phyloP scores from a whole-genome alignment of 805 yeast species.

The Pichia gijzeniarum region DNA sequence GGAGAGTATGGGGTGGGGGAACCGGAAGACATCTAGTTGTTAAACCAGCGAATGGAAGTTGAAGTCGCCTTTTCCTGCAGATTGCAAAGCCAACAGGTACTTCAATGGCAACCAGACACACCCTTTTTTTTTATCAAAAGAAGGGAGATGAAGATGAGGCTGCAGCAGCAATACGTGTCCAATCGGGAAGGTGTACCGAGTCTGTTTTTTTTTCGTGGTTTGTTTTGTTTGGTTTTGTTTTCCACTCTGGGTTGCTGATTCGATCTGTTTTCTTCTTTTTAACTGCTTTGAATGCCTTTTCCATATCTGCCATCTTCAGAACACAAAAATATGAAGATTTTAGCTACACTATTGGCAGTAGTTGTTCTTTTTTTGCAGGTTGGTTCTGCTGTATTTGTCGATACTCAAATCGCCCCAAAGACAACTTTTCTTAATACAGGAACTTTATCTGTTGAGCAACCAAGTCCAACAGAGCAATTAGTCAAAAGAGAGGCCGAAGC shows the following conservation, averaged over 20 bases:
- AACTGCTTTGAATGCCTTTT: not conserved
- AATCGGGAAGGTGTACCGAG: too few species aligned
- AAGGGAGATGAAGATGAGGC: too few species aligned
- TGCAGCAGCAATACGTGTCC: too few species aligned
- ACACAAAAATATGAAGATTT: constrained; percentile 1
- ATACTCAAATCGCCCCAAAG: constrained; percentile 1
- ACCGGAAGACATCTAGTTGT: not conserved
- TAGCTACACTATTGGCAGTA: not conserved
- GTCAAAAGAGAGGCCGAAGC: constrained; percentile 15
- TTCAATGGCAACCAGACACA: too few species aligned
- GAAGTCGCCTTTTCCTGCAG: too few species aligned
- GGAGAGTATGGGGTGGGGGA: constrained; percentile 6
- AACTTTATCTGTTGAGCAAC: not conserved
- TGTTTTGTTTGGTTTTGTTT: too few species aligned
- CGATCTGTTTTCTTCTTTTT: too few species aligned
- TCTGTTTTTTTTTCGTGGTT: too few species aligned
- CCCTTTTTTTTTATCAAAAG: too few species aligned
- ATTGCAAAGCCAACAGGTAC: too few species aligned
- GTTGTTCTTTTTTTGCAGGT: not conserved
- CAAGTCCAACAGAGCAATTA: not conserved
- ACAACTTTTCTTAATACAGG: constrained; percentile 4
- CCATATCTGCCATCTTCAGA: not conserved
- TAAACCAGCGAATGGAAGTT: too few species aligned
- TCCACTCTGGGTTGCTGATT: too few species aligned
- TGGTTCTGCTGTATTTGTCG: not conserved